Evolutionary conservation across 179 eudicot genomes (phyloP).

Genomic region (Sideroxylon spinosum): DNA sequence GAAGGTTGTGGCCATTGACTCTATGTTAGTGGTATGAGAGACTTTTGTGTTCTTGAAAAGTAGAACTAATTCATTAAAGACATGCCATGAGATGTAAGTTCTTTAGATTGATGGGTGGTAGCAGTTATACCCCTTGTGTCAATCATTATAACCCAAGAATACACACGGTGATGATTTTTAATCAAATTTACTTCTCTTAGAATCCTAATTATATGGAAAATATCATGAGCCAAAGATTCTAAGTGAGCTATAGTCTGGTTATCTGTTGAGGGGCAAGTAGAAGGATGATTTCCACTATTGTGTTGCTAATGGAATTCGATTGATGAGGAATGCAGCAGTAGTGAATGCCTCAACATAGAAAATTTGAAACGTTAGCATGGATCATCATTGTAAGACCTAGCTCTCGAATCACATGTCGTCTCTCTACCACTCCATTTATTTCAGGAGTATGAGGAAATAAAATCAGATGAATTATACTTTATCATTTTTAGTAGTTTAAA

Average conservation of each 20-base stretch:
- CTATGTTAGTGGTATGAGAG: too few relatives aligned
- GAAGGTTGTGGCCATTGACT: too few relatives aligned
- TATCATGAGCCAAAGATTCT: conserved; percentile 14
- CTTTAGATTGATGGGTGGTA: not conserved
- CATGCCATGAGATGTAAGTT: not conserved
- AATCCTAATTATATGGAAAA: not conserved
- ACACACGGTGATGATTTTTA: conserved; percentile 5
- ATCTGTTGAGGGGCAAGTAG: not conserved
- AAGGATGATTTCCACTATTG: not conserved
- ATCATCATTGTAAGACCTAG: not conserved
- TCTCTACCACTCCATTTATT: conserved; percentile 1
- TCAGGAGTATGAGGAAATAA: conserved; percentile 8
- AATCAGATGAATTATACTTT: not conserved
- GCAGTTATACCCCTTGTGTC: conserved; percentile 1
- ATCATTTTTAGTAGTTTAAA: not conserved
- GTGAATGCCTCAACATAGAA: conserved; percentile 18
- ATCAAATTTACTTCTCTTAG: not conserved
- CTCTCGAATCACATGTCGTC: not conserved
- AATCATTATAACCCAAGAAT: conserved; percentile 12
- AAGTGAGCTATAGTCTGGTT: not conserved
- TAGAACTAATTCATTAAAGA: not conserved
- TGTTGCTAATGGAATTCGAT: not conserved
- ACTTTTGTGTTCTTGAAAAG: too few relatives aligned
- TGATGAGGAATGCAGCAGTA: not conserved
- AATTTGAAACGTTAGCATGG: not conserved